Evolutionary conservation across 352 stramenopile species (phyloP), one percentile per base, ranked within the genome.

Genomic region (Aphanomyces euteiches): DNA sequence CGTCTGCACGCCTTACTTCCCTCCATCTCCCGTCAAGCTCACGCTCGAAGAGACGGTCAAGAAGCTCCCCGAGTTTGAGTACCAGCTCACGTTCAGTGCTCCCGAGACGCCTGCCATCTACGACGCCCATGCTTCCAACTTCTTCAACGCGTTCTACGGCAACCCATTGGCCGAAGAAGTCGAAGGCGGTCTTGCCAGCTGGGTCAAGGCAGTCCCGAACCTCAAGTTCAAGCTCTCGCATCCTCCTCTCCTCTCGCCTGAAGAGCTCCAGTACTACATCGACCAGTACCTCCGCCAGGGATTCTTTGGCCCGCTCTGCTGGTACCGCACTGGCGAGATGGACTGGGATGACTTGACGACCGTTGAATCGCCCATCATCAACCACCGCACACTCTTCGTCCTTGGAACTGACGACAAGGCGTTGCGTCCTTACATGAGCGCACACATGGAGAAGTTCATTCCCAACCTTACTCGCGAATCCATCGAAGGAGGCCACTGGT

Each of bases 1-100:
- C 17, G 68, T 93, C n/a, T 90, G 82, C 74, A 93, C 85, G 37
- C 82, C 85, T 15, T 90, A 88, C 73, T 81, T 73, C 10, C 83
- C 85, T 3, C 78, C 75, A 19, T 47, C 67, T 12, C 74, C 78
- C 21, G 43, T 63, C 3, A 82, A 80, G 48, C 60, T 89, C 12
- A 65, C 77, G 5, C 45, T 86, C 12, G 78, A 88, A 41, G 73
- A 73, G 10, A 61, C 83, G 7, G 76, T 90, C 7, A 75, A 84
- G 39, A 74, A 78, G 17, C 47, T 84, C 53, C 82, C 81, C 54
- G 72, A 79, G 67, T 89, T 93, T 59, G 74, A 76, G 40, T 93
- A 93, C 77, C 81, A 90, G 47, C 83, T n/a, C 68, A 84, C 43
- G 56, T 90, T 28, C 59, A 89, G 37, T 36, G 56, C 72, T 50